Evolutionary conservation across 371 early-diverging fungal species (phyloP).

Genomic region (Apophysomyces ossiformis): DNA sequence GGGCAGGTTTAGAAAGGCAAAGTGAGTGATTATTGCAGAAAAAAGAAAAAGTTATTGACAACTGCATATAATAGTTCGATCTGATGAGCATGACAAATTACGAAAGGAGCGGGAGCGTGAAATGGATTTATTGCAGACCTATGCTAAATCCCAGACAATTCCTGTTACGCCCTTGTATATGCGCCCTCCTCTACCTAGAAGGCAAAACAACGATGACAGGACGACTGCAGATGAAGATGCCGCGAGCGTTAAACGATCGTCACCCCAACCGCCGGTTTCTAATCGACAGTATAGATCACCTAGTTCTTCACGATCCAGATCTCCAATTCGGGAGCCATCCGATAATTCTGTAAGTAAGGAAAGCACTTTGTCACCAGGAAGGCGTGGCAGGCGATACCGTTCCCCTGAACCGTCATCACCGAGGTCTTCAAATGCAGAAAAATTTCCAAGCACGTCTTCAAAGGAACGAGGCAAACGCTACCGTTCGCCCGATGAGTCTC

Average conservation of each 20-base stretch:
- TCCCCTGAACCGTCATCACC: conserved; percentile 18
- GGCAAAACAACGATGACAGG: conserved; percentile 16
- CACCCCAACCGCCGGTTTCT: conserved; percentile 14
- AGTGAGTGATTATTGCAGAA: conserved; percentile 28
- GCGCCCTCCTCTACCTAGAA: conserved; percentile 23
- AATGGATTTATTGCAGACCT: conserved; percentile 29
- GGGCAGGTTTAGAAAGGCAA: conserved; percentile 51
- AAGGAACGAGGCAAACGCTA: conserved; percentile 5
- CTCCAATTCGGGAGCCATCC: background rate
- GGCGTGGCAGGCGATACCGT: conserved; percentile 13
- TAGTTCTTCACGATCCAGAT: conserved; percentile 18
- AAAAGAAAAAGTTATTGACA: background rate
- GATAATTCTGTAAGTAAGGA: background rate
- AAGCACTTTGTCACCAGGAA: background rate
- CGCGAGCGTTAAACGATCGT: conserved; percentile 10
- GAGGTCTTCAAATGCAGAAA: background rate
- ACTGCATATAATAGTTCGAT: conserved; percentile 27
- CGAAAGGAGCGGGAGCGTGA: conserved; percentile 40
- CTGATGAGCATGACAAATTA: conserved; percentile 32
- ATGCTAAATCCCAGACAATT: conserved; percentile 24
- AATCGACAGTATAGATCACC: conserved; percentile 22
- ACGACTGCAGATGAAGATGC: background rate
- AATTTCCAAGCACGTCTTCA: background rate
- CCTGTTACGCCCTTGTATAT: conserved; percentile 17
- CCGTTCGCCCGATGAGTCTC: conserved; percentile 18